phyloP scores from a whole-genome alignment of 108 stramenopile genomes.

The Pseudonitzschia multiseries region DNA sequence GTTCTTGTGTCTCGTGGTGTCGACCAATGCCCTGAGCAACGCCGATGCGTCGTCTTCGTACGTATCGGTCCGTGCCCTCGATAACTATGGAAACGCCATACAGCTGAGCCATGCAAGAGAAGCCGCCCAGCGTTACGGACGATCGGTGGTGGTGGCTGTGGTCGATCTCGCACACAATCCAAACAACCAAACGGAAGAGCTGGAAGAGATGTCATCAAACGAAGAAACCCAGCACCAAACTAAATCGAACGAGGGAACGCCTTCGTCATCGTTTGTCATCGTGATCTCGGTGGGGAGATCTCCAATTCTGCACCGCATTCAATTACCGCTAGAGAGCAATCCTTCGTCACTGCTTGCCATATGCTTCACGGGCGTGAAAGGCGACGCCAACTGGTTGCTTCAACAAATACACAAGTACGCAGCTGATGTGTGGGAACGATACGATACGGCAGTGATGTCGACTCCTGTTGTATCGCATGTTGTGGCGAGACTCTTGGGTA shows the following conservation, averaged over 20 bases:
- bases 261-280: slow-evolving; percentile 1
- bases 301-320: slow-evolving; percentile 14
- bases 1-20: neutral
- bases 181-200: neutral
- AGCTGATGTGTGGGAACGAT: slow-evolving; percentile 38
- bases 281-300: slow-evolving; percentile 24
- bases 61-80: slow-evolving; percentile 51
- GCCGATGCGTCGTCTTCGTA: slow-evolving; percentile 36
- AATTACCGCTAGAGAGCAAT: neutral
- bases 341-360: slow-evolving; percentile 14
- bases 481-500: slow-evolving; percentile 23
- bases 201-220: neutral
- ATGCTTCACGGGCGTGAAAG: slow-evolving; percentile 41
- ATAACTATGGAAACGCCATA: slow-evolving; percentile 58
- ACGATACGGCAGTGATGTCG: slow-evolving; percentile 20
- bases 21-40: neutral
- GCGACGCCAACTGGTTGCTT: slow-evolving; percentile 42
- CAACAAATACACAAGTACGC: slow-evolving; percentile 23
- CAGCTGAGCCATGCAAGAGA: slow-evolving; percentile 59
- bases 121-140: slow-evolving; percentile 44
- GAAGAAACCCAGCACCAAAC: slow-evolving; percentile 1
- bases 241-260: neutral
- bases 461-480: slow-evolving; percentile 25
- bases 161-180: neutral
- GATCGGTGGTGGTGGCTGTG: slow-evolving; percentile 41